Percentiles rank a stretch among this genome's conserved stretches.
Conservation (phyloP, 2,329 filamentous ascomycete genomes). For the Monascus ruber region DNA sequence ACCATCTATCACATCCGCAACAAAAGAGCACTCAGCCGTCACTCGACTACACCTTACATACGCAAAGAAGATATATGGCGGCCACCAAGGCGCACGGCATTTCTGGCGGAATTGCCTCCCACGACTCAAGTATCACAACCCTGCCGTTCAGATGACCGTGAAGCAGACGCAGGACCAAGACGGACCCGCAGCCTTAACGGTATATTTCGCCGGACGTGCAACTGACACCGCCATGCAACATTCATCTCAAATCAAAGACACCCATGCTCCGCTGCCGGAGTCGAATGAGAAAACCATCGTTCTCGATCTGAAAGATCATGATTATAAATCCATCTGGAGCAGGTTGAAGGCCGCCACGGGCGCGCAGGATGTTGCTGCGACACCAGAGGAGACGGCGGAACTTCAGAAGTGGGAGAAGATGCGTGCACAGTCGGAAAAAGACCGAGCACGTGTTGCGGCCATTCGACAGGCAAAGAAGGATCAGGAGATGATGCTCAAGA, state of each 20-base stretch:
- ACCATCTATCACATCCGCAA: conserved; percentile 35
- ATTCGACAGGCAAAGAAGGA: conserved; percentile 35
- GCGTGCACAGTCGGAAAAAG: conserved; percentile 24
- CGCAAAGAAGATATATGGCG: conserved; percentile 30
- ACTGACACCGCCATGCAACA: conserved; percentile 14
- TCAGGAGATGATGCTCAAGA: conserved; percentile 33
- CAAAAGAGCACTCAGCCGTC: conserved; percentile 26
- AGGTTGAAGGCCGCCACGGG: conserved; percentile 31
- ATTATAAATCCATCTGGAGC: conserved; percentile 32
- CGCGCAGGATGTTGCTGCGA: conserved; percentile 24
- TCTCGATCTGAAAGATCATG: conserved; percentile 28
- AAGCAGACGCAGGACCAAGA: conserved; percentile 51
- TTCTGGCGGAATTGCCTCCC: conserved; percentile 81
- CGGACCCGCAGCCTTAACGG: conserved; percentile 26
- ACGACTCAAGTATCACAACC: conserved; percentile 90
- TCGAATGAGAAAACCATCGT: conserved; percentile 21
- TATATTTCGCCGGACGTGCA: conserved; percentile 29
- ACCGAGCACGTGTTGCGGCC: conserved; percentile 25
- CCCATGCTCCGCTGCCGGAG: conserved; percentile 21
- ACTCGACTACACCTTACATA: conserved; percentile 35
- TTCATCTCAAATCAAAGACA: conserved; percentile 18
- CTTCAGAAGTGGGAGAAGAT: conserved; percentile 25
- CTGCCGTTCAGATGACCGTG: conserved; percentile 69
- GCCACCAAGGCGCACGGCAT: conserved; percentile 48
- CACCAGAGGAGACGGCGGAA: conserved; percentile 24